phyloP scores from a whole-genome alignment of 2,329 filamentous ascomycete species.

The Teratosphaeria viscida region DNA sequence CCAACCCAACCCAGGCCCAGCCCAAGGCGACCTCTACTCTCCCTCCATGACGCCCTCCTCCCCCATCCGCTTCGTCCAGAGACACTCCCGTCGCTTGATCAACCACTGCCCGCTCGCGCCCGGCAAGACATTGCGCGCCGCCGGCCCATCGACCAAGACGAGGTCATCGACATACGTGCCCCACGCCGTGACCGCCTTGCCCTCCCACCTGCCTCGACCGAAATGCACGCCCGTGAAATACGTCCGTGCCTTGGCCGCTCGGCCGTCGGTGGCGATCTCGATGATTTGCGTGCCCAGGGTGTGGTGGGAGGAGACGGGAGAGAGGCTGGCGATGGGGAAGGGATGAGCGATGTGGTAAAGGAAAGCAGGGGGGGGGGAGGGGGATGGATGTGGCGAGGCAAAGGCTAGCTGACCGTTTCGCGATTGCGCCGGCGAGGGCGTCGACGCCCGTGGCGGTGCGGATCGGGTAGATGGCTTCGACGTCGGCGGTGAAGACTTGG shows the following conservation, averaged over 20 bases:
- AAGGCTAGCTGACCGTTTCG: constrained; percentile 10
- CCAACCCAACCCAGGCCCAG: neutral
- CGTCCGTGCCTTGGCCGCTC: constrained; percentile 27
- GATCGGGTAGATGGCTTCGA: constrained; percentile 32
- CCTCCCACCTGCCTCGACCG: constrained; percentile 30
- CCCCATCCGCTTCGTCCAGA: constrained; percentile 28
- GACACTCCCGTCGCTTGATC: constrained; percentile 27
- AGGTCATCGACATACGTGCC: constrained; percentile 33
- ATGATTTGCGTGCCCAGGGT: constrained; percentile 34
- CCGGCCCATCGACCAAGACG: constrained; percentile 16
- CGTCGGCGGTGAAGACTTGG: constrained; percentile 31
- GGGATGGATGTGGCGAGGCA: too few relatives aligned
- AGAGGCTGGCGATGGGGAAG: constrained; percentile 20
- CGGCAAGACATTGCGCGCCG: constrained; percentile 6
- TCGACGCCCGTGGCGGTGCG: constrained; percentile 22
- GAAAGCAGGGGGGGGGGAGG: too few relatives aligned
- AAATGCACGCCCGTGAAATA: constrained; percentile 36
- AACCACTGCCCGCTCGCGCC: constrained; percentile 32
- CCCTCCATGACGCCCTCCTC: constrained; percentile 26
- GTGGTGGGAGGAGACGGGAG: constrained; percentile 32
- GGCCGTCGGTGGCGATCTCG: constrained; percentile 21
- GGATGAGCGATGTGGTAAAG: neutral
- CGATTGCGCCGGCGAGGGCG: constrained; percentile 25
- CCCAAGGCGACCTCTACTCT: constrained; percentile 3
- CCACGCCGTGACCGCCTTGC: constrained; percentile 30